Base-by-base conservation (phyloP, 352 stramenopile genomes). In the Globisporangium nagaii region DNA sequence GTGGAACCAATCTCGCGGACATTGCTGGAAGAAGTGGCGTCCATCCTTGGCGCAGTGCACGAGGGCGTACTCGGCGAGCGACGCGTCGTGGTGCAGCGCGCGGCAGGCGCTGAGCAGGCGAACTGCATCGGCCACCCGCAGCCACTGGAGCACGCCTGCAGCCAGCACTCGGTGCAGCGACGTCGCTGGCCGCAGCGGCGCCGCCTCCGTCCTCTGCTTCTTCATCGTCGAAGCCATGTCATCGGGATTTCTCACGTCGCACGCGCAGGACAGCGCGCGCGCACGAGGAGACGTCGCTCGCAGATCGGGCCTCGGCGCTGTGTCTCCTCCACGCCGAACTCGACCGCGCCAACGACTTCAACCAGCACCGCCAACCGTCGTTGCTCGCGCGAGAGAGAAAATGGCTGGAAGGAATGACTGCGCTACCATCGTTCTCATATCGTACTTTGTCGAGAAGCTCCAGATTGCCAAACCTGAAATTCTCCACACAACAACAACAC, bases 1-100 rank as follows among this genome's bases (percentile, higher is more conserved):
- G 27, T 45, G 48, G 25, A 56, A 46, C 48, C 48, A 56, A 13
- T 56, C 48, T 20, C 48, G 48, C 10, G 48, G n/a, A n/a, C 48
- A 56, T 2, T 25, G 48, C 48, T 56, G 48, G 37, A 56, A 56
- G 19, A 56, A 46, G 36, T 56, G 48, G 11, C 48, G 24, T 5
- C 48, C 48, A 15, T 56, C 48, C 6, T 43, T 34, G 6, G 48
- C 30, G 28, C 48, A 47, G 9, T 46, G 17, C 25, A 45, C 36
- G 48, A 56, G 35, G 5, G 48, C 48, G 7, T 34, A 35, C n/a
- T 28, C 24, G 17, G 17, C 27, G n/a, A 56, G 17, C 1, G 13
- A 25, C 0, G 9, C 1, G 2, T 56, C 36, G 3, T 8, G 17
- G 2, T 17, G 25, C 10, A 56, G 27, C 12, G 35, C 12, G 7